Conservation (phyloP, 2,329 filamentous ascomycete species). For the Venturia aucupariae region DNA sequence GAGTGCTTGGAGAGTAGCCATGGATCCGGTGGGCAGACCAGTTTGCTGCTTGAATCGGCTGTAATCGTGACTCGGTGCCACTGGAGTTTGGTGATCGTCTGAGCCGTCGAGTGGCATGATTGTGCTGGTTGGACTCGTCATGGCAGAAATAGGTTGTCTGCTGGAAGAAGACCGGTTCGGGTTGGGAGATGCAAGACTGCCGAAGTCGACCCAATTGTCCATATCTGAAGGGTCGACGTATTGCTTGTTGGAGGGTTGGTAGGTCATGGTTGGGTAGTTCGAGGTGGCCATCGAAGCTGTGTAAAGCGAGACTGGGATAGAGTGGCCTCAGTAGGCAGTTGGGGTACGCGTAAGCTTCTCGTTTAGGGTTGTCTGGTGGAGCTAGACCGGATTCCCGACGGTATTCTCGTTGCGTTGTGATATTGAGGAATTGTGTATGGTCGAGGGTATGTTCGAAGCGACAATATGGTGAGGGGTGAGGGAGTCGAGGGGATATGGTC, state of each 20-base stretch:
- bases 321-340: neutral
- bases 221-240: conserved; percentile 31
- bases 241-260: conserved; percentile 21
- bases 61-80: conserved; percentile 87
- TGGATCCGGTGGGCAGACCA: conserved; percentile 75
- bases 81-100: conserved; percentile 49
- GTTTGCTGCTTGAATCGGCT: conserved; percentile 94
- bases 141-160: conserved; percentile 46
- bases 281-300: conserved; percentile 30
- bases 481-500: neutral
- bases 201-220: conserved; percentile 44
- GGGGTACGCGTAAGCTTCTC: neutral
- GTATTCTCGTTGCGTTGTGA: no score
- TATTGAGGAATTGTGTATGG: neutral
- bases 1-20: conserved; percentile 70
- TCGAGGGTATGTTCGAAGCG: neutral
- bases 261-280: conserved; percentile 22
- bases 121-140: conserved; percentile 45
- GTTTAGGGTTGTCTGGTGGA: neutral
- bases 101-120: conserved; percentile 40
- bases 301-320: no score
- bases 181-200: conserved; percentile 51
- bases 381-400: no score
- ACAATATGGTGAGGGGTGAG: neutral
- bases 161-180: conserved; percentile 42